These are phyloP conservation scores for Pseudocercospora vitis DNA, from an alignment of 2,329 filamentous ascomycete genomes.

Conservation along the genomic window DNA sequence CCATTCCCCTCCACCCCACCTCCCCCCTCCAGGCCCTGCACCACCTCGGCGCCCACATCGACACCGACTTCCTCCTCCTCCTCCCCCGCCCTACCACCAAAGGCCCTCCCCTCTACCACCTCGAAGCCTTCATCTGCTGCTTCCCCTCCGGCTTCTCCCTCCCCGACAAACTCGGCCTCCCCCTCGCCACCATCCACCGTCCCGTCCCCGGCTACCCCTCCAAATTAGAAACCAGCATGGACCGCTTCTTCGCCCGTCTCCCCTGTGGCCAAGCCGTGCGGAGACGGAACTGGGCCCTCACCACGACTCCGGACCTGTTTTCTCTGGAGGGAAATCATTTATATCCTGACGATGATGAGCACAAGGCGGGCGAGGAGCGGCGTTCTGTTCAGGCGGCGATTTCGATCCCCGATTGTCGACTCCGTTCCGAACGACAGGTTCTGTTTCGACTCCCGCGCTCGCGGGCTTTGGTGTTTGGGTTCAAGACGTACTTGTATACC, in stretches of 20 bases:
- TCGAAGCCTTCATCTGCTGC: constrained; percentile 57
- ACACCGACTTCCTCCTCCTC: constrained; percentile 62
- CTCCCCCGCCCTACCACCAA: constrained; percentile 43
- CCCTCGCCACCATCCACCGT: constrained; percentile 56
- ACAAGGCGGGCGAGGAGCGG: not conserved
- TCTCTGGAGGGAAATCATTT: constrained; percentile 46
- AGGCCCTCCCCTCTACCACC: constrained; percentile 47
- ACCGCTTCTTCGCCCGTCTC: constrained; percentile 59
- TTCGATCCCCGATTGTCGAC: constrained; percentile 43
- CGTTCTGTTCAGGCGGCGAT: constrained; percentile 33
- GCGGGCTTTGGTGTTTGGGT: constrained; percentile 58
- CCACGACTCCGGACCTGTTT: constrained; percentile 45
- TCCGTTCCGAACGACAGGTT: constrained; percentile 62
- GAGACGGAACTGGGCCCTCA: constrained; percentile 56
- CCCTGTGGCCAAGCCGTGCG: constrained; percentile 57
- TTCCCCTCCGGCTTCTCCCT: constrained; percentile 62
- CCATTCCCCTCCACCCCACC: constrained; percentile 42
- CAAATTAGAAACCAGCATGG: constrained; percentile 61
- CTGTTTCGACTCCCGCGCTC: constrained; percentile 58
- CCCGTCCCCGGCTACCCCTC: constrained; percentile 59
- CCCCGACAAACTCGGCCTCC: constrained; percentile 53
- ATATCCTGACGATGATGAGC: no score
- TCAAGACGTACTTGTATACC: constrained; percentile 64
- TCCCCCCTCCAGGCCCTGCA: constrained; percentile 46
- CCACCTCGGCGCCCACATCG: constrained; percentile 54